Conservation (phyloP, 106 monocot genomes). For the Triglochin maritima region DNA sequence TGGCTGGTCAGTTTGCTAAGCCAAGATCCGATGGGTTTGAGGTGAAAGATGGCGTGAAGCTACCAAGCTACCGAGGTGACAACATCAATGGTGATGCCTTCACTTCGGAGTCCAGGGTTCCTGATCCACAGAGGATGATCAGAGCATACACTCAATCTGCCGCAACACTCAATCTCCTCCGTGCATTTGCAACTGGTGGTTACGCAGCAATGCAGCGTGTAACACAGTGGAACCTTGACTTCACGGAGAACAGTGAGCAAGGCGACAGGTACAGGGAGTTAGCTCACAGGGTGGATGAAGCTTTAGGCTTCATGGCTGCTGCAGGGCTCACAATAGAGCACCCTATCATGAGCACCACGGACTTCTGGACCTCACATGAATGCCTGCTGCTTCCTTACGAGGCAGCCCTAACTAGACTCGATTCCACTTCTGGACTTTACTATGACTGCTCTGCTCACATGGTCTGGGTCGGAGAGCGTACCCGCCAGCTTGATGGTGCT, state of each 20-base stretch:
- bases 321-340: constrained; percentile 20
- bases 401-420: constrained; percentile 57
- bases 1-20: constrained; percentile 69
- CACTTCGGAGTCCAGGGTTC: constrained; percentile 29
- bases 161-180: constrained; percentile 36
- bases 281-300: constrained; percentile 19
- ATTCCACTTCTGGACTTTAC: constrained; percentile 58
- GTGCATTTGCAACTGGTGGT: constrained; percentile 45
- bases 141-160: constrained; percentile 30
- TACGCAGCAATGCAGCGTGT: constrained; percentile 69
- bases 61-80: constrained; percentile 37
- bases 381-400: constrained; percentile 77
- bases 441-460: constrained; percentile 85
- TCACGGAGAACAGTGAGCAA: constrained; percentile 62
- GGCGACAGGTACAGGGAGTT: constrained; percentile 48
- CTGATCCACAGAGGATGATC: constrained; percentile 61
- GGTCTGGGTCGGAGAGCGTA: constrained; percentile 83
- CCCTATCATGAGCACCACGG: constrained; percentile 18
- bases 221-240: constrained; percentile 71
- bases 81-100: constrained; percentile 37
- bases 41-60: constrained; percentile 33
- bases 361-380: constrained; percentile 33
- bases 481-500: constrained; percentile 79
- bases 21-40: constrained; percentile 25
- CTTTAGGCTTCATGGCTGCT: constrained; percentile 20